Conservation (phyloP, 129 eudicot genomes). For the Cynara cardunculus region DNA sequence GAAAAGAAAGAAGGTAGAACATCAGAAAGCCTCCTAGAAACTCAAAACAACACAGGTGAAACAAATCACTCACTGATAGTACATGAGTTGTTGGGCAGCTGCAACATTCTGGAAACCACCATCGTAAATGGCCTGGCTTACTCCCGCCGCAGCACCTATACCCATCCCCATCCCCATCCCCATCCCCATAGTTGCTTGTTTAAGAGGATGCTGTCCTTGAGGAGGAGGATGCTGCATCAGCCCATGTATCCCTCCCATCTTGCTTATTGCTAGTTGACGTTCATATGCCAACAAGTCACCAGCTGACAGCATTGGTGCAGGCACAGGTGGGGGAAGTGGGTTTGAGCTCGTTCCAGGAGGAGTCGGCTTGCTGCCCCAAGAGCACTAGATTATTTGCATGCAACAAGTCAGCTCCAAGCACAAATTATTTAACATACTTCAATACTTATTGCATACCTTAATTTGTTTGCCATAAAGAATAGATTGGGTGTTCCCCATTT, state of each 20-base stretch:
- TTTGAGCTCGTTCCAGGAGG: constrained; percentile 86
- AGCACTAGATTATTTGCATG: constrained; percentile 49
- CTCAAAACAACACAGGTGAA: constrained; percentile 21
- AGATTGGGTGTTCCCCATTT: constrained; percentile 79
- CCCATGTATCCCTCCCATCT: constrained; percentile 54
- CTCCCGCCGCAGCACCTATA: constrained; percentile 63
- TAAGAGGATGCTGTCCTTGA: constrained; percentile 63
- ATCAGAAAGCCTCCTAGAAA: constrained; percentile 20
- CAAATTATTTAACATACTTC: neutral
- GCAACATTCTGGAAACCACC: constrained; percentile 88
- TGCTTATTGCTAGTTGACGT: constrained; percentile 72
- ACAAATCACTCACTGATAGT: constrained; percentile 61
- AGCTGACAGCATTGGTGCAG: constrained; percentile 63
- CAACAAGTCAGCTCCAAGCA: neutral
- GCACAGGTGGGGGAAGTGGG: constrained; percentile 91
- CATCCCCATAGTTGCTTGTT: constrained; percentile 66
- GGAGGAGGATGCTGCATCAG: constrained; percentile 53
- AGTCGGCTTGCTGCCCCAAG: constrained; percentile 98
- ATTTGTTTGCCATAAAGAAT: constrained; percentile 69
- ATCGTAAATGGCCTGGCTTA: constrained; percentile 89
- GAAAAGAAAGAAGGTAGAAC: neutral
- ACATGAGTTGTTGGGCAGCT: constrained; percentile 98
- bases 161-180: constrained; percentile 29
- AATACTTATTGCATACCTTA: constrained; percentile 44
- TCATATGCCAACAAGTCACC: constrained; percentile 72